phyloP scores from a whole-genome alignment of 768 basidiomycete species.

The Russula olivacea region DNA sequence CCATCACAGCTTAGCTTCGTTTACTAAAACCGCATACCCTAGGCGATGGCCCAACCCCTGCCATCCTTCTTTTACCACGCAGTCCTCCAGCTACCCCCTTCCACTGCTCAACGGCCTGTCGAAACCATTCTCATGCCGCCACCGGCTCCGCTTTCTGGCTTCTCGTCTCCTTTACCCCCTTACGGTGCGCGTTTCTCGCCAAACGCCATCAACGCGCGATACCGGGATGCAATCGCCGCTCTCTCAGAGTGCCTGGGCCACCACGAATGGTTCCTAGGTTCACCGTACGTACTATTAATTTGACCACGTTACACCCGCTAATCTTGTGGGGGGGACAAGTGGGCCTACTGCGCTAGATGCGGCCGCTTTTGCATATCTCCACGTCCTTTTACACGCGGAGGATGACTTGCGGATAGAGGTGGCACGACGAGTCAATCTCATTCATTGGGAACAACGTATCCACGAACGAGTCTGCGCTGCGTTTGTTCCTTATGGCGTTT shows the following conservation, averaged over 20 bases:
- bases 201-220: slow-evolving; percentile 48
- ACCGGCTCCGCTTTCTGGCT: slow-evolving; percentile 64
- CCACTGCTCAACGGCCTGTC: slow-evolving; percentile 32
- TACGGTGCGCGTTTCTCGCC: slow-evolving; percentile 54
- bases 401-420: slow-evolving; percentile 54
- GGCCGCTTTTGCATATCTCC: slow-evolving; percentile 75
- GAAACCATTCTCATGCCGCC: slow-evolving; percentile 55
- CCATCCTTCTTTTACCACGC: slow-evolving; percentile 38
- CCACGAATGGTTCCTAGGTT: slow-evolving; percentile 78
- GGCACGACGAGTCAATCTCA: slow-evolving; percentile 65
- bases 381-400: slow-evolving; percentile 49
- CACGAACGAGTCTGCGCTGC: slow-evolving; percentile 50
- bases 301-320: not conserved
- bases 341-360: slow-evolving; percentile 77
- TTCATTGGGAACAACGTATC: slow-evolving; percentile 73
- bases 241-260: slow-evolving; percentile 70
- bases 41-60: slow-evolving; percentile 48
- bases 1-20: not conserved
- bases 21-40: not conserved
- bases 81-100: slow-evolving; percentile 39
- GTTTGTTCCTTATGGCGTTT: slow-evolving; percentile 28
- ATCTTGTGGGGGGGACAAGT: slow-evolving; percentile 35
- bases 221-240: slow-evolving; percentile 63
- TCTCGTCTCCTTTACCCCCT: slow-evolving; percentile 54
- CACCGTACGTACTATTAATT: slow-evolving; percentile 42